Evolutionary conservation across 768 basidiomycete species (phyloP), one percentile per base, ranked within the genome.

Genomic region (Mycena galericulata): DNA sequence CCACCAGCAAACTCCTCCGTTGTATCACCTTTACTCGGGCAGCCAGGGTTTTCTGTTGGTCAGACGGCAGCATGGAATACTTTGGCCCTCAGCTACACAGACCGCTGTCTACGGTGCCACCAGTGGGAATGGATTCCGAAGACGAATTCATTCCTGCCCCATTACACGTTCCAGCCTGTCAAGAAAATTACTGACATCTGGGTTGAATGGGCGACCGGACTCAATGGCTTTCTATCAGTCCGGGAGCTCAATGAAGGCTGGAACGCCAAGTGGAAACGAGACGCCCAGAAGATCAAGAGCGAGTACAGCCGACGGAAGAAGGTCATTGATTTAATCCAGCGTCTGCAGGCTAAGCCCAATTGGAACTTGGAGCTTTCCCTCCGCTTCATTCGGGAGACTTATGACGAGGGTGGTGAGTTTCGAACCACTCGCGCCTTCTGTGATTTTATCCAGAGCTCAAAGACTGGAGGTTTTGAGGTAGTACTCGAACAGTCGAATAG

Each of bases 241-340:
- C 65, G 56, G 4, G 56, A 66, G 29, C 50, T 66, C n/a, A 38
- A 51, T 4, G 57, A 66, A n/a, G 57, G 49, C 11, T 66, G 55
- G 46, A 43, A 32, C 18, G 27, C 65, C 2, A 30, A 18, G 6
- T 66, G 65, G 65, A 40, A 36, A 15, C 46, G 46, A 1, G 24
- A 53, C n/a, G 1, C 5, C 0, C 26, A 10, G 14, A 9, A 4
- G 1, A 29, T 57, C 30, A 65, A 50, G 64, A 65, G 30, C 11
- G 64, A 65, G 38, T 51, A 27, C 6, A 47, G 64, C 5, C 64
- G 55, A 6, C 34, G 64, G 17, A 58, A 18, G 10, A 57, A 57
- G 22, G 55, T 65, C 0, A 32, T 58, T 12, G 36, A 50, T 11
- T 54, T 65, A 29, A 34, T 65, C 22, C 22, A 29, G n/a, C n/a